These are phyloP conservation scores for Xerocomellus intermedius DNA, from an alignment of 768 basidiomycete genomes.

Conservation along the genomic window DNA sequence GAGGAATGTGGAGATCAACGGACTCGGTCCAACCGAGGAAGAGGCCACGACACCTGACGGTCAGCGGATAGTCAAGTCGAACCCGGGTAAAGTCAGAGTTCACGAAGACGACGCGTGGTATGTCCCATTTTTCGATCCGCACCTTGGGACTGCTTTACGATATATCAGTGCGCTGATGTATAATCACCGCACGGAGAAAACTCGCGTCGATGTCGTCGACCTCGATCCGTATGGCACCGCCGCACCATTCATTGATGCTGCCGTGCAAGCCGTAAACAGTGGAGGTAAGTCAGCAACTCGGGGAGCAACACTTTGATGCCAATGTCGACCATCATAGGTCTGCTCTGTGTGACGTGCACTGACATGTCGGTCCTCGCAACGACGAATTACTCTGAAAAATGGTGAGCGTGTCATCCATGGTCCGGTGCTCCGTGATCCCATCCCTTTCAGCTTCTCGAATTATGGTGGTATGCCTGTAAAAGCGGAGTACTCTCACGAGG, in stretches of 20 bases:
- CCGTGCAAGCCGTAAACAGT: constrained; percentile 84
- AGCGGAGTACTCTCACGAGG: constrained; percentile 95
- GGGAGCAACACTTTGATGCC: background rate
- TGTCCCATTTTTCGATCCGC: constrained; percentile 15
- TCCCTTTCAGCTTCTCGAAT: constrained; percentile 72
- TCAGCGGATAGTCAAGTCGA: constrained; percentile 11
- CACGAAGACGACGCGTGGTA: constrained; percentile 97
- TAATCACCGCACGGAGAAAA: constrained; percentile 67
- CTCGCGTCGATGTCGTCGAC: constrained; percentile 91
- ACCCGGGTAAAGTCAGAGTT: constrained; percentile 62
- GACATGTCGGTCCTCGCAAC: constrained; percentile 93
- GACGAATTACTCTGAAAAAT: constrained; percentile 95
- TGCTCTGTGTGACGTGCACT: constrained; percentile 95
- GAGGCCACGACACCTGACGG: constrained; percentile 12
- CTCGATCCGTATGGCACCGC: constrained; percentile 98
- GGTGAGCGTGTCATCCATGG: constrained; percentile 42
- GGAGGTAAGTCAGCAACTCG: constrained; percentile 59
- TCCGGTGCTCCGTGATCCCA: background rate
- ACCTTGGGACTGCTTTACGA: background rate
- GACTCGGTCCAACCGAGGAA: constrained; percentile 45
- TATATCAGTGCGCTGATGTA: constrained; percentile 80
- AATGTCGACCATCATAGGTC: constrained; percentile 40
- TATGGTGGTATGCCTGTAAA: constrained; percentile 91
- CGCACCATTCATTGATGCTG: constrained; percentile 93
- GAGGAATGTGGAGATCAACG: constrained; percentile 82